Evolutionary conservation across 169 alveolate genomes (phyloP), one percentile per base, ranked within the genome.

Genomic region (Eimeria brunetti): DNA sequence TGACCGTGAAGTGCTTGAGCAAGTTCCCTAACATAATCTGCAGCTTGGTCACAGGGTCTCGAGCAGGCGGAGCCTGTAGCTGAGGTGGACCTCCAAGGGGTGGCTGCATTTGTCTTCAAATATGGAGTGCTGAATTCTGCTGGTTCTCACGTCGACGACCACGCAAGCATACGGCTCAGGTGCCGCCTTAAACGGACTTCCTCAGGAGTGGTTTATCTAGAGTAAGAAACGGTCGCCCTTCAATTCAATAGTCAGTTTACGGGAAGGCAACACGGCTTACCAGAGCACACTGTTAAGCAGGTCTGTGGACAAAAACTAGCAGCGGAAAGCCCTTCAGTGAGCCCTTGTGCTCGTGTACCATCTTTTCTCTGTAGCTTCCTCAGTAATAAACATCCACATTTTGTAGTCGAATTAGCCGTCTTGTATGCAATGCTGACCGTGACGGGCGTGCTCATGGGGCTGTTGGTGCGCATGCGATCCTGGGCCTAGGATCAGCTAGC

Each of bases 41-140:
- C 81, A 86, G 81, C 18, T 86, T 86, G 12, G 92, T 86, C 38
- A 86, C 83, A 41, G 92, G 92, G 33, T 86, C 92, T 81, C 92
- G 92, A 62, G 92, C 92, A 60, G 92, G 92, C 53, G 92, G 92
- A 60, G 92, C 92, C 83, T 86, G 92, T 46, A 86, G 81, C 76
- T 53, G 75, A 20, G 92, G 80, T 2, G 92, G 80, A 20, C 64
- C 60, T 49, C 92, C 81, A 86, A 60, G 49, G 53, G 92, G 92
- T 60, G 92, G 81, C 92, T 86, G 92, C 92, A 86, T 86, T 67
- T 49, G 64, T 30, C 49, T 71, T 71, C 33, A 53, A 81, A 44
- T 62, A 14, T 12, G 16, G n/a, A 78, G 33, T 33, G 16, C 56
- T 73, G 53, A 16, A 20, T 67, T 33, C 27, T 24, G 7, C 16